Base-by-base conservation (phyloP, 768 basidiomycete genomes). In the Boletus barrowsii region DNA sequence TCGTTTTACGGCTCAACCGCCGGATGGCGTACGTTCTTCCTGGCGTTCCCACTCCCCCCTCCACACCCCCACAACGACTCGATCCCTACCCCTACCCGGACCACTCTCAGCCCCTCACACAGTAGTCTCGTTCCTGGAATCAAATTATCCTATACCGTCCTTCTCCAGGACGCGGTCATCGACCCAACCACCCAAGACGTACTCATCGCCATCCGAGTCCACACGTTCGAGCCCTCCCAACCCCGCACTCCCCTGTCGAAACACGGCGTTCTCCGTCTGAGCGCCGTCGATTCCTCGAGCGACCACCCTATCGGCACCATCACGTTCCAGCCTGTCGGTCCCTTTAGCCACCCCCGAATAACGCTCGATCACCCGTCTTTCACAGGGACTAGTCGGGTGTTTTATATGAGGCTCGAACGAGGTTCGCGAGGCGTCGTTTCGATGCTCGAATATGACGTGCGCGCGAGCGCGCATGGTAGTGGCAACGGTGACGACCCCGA, bases 401-500 rank as follows among this genome's bases (percentile, higher is more conserved):
- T 63, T 36, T 44, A 57, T 11, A 39, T 18, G n/a, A 35, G 5
- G 0, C 3, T 1, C 0, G 29, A 26, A 3, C 15, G 32, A 17
- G 10, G 43, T 1, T 13, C 30, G 14, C 22, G 17, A 3, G 35
- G 17, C 10, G 33, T 22, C n/a, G 10, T 63, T 11, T 44, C 49
- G 3, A 54, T 17, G 20, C 24, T 66, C 11, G 53, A 63, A 29
- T 66, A 55, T 7, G 41, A 63, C 42, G 24, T 65, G 14, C 54
- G n/a, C 30, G 10, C n/a, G 1, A 5, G 33, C 7, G 33, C 13
- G 33, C 33, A 35, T 14, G 33, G 33, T 6, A 35, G 14, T 10
- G 13, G 33, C 0, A 35, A 30, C 3, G 45, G 40, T 14, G n/a
- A 7, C 5, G n/a, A n/a, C n/a, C n/a, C n/a, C n/a, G n/a, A n/a